Evolutionary conservation across 352 stramenopile genomes (phyloP), one percentile per base, ranked within the genome.

Genomic region (Pythium biforme): DNA sequence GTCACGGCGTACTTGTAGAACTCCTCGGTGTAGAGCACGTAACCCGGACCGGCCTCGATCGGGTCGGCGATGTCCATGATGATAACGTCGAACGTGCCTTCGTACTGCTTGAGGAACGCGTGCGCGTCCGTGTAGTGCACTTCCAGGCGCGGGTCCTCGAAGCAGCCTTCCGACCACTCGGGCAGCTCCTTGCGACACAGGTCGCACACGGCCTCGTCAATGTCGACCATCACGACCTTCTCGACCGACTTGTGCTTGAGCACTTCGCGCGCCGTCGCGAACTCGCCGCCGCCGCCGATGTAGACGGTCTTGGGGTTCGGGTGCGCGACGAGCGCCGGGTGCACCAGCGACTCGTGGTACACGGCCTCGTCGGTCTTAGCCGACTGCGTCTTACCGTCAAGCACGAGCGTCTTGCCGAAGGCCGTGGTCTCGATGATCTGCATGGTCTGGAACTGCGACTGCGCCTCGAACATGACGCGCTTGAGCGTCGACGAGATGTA

Each of bases 21-120:
- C 68, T 90, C 81, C 50, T 86, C 79, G 26, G 77, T 88, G 72
- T 89, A 89, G 6, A 91, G 74, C 67, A 91, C 82, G 71, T 97
- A 96, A 22, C 92, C 94, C 26, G 94, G 96, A 43, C 96, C 96
- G 33, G 92, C 94, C 72, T 98, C 93, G 56, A 98, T 96, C 43
- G 90, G 89, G 74, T 97, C 90, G 26, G 86, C 90, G 62, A 98
- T 98, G 72, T 99, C 96, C 86, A 98, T 97, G 75, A 98, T 96
- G 61, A 99, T 97, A 15, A 98, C 89, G 69, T 99, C 95, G 61
- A 93, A 90, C 33, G 74, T 87, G 66, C 76, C 77, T 29, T 86
- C 79, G 69, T 92, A 89, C 66, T 88, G 61, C 69, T 92, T 90
- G 47, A 98, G 76, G 65, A 96, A 97, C 41, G 82, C 76, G 62